Conservation (phyloP, 169 alveolate species). For the Plasmodium gonderi region DNA sequence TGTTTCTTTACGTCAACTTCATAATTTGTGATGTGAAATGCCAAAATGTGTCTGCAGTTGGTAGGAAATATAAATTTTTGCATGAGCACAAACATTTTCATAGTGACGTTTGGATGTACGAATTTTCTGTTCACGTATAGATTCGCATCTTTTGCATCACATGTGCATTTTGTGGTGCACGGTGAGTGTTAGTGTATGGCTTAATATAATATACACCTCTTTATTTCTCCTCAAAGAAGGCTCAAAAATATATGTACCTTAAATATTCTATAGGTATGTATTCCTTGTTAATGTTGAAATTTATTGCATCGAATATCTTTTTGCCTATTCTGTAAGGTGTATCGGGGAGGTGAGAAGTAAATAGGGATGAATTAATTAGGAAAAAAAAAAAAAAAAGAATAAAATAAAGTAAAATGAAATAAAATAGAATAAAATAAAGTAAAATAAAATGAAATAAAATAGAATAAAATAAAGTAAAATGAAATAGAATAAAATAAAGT, state of each 20-base stretch:
- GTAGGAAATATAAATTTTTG: not conserved
- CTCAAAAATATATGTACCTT: slow-evolving; percentile 14
- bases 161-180: not conserved
- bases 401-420: too few relatives aligned
- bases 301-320: slow-evolving; percentile 53
- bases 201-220: not conserved
- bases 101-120: not conserved
- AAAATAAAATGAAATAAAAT: too few relatives aligned
- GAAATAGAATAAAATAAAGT: not conserved
- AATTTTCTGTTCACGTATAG: not conserved
- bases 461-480: not conserved
- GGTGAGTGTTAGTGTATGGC: too few relatives aligned
- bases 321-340: slow-evolving; percentile 22
- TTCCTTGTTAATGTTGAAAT: slow-evolving; percentile 59
- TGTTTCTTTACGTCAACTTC: slow-evolving; percentile 31
- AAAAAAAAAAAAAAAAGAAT: too few relatives aligned
- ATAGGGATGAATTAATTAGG: not conserved
- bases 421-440: too few relatives aligned
- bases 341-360: not conserved
- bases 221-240: not conserved
- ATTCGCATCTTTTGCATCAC: not conserved
- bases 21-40: slow-evolving; percentile 58
- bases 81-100: not conserved
- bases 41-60: slow-evolving; percentile 11
- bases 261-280: slow-evolving; percentile 66